phyloP scores from a whole-genome alignment of 495 filamentous ascomycete species.

The Choiromyces venosus region DNA sequence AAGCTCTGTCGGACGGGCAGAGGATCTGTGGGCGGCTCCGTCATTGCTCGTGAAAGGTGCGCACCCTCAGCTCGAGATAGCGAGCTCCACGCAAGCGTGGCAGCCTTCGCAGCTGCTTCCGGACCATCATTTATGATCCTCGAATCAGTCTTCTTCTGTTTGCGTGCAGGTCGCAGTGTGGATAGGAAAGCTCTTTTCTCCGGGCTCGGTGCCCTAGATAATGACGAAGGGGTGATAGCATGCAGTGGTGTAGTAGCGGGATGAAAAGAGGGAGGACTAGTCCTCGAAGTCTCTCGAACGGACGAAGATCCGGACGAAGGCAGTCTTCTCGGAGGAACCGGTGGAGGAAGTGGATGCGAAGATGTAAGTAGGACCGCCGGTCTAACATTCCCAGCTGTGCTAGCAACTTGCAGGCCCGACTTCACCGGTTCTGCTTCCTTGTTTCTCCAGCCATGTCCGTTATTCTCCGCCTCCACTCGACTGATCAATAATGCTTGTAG shows the following conservation, averaged over 20 bases:
- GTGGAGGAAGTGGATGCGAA: slow-evolving; percentile 59
- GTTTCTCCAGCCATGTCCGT: slow-evolving; percentile 35
- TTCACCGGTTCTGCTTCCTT: not conserved
- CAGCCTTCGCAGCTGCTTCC: slow-evolving; percentile 72
- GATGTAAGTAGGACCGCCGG: slow-evolving; percentile 41
- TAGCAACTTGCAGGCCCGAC: not conserved
- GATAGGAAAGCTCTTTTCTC: slow-evolving; percentile 79
- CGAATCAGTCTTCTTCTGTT: slow-evolving; percentile 37
- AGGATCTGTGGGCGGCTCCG: slow-evolving; percentile 19
- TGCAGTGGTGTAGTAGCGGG: slow-evolving; percentile 15
- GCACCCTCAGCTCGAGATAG: slow-evolving; percentile 44
- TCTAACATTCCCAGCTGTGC: not conserved
- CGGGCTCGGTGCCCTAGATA: slow-evolving; percentile 67
- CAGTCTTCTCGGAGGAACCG: slow-evolving; percentile 44
- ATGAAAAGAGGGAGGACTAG: not conserved
- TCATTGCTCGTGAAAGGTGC: slow-evolving; percentile 22
- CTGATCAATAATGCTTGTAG: slow-evolving; percentile 75
- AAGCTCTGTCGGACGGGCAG: slow-evolving; percentile 30
- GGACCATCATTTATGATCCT: slow-evolving; percentile 40
- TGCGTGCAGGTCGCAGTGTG: slow-evolving; percentile 59
- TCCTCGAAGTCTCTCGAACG: not conserved
- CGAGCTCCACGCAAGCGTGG: slow-evolving; percentile 75
- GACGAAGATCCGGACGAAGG: not conserved
- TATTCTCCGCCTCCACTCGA: slow-evolving; percentile 53
- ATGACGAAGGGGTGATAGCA: slow-evolving; percentile 31